Evolutionary conservation across 371 early-diverging fungal species (phyloP).

Genomic region (Mortierella sp.): DNA sequence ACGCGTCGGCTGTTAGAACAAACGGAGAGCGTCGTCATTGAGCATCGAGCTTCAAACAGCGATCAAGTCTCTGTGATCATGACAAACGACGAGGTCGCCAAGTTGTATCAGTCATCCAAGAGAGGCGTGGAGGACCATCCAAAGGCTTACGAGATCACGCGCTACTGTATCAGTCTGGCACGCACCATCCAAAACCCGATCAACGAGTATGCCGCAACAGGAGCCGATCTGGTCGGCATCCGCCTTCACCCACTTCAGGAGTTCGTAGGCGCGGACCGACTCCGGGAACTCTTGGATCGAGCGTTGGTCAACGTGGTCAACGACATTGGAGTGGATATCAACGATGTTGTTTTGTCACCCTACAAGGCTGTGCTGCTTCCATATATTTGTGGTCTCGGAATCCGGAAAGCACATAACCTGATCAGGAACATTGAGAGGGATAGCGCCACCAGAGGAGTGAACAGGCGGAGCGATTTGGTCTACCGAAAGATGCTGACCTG

Average conservation of each 20-base stretch:
- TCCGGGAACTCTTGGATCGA: constrained; percentile 80
- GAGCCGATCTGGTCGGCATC: constrained; percentile 76
- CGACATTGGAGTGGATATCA: constrained; percentile 90
- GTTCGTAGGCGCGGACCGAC: constrained; percentile 73
- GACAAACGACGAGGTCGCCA: constrained; percentile 91
- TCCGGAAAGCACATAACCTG: constrained; percentile 88
- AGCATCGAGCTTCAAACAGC: constrained; percentile 60
- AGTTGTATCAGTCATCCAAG: constrained; percentile 84
- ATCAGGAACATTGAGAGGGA: constrained; percentile 68
- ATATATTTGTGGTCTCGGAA: constrained; percentile 96
- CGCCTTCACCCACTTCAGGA: constrained; percentile 84
- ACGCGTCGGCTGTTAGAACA: constrained; percentile 81
- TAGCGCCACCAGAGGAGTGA: constrained; percentile 40
- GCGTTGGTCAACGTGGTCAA: constrained; percentile 92
- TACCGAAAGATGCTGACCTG: constrained; percentile 73
- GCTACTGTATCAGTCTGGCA: constrained; percentile 93
- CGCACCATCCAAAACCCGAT: constrained; percentile 90
- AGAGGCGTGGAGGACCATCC: constrained; percentile 81
- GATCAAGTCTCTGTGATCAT: constrained; percentile 68
- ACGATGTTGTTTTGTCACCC: constrained; percentile 75
- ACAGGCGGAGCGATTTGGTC: constrained; percentile 79
- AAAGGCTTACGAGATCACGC: constrained; percentile 73
- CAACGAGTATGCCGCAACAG: constrained; percentile 86
- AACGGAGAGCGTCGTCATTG: constrained; percentile 70
- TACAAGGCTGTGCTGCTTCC: constrained; percentile 82